Conservation (phyloP, 2,329 filamentous ascomycete species). For the Cordyceps fumosorosea region DNA sequence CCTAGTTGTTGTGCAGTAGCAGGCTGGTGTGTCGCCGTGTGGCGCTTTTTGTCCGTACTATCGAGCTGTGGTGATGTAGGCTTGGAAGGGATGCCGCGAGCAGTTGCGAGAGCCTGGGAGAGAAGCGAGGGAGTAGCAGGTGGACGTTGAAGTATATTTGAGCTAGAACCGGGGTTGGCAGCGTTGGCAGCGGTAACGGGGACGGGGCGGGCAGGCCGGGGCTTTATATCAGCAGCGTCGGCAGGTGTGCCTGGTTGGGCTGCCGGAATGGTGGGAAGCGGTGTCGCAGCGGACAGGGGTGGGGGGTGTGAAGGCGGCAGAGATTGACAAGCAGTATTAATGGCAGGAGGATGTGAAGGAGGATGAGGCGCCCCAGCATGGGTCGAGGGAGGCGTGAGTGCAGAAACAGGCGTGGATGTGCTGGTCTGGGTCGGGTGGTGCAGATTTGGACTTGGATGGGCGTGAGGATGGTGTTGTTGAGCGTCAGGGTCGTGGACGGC, state of each 20-base stretch:
- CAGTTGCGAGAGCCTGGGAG: slow-evolving; percentile 12
- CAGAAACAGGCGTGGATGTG: not conserved
- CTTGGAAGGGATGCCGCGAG: slow-evolving; percentile 12
- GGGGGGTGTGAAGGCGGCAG: not conserved
- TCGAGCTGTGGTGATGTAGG: not conserved
- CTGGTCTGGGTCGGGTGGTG: not conserved
- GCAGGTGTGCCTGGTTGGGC: slow-evolving; percentile 9
- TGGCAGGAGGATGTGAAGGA: not conserved
- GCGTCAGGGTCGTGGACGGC: not conserved
- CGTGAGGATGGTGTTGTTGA: not conserved
- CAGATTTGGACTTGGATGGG: not conserved
- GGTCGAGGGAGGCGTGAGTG: not conserved
- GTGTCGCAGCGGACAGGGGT: slow-evolving; percentile 13
- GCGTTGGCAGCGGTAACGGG: not conserved
- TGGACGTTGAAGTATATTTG: not conserved
- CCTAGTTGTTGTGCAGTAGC: not conserved
- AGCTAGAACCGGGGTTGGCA: not conserved
- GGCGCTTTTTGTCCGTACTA: not conserved
- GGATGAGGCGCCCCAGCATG: not conserved
- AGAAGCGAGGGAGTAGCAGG: slow-evolving; percentile 7
- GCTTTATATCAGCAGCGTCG: slow-evolving; percentile 11
- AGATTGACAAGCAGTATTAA: not conserved
- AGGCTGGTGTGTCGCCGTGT: not conserved
- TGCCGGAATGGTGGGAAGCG: not conserved
- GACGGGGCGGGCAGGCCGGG: not conserved